A percentile compares a stretch with the other conserved stretches of the same genome.
Evolutionary conservation across 1,284 basidiomycete species (phyloP).

Genomic region (Pyrrhoderma noxium): DNA sequence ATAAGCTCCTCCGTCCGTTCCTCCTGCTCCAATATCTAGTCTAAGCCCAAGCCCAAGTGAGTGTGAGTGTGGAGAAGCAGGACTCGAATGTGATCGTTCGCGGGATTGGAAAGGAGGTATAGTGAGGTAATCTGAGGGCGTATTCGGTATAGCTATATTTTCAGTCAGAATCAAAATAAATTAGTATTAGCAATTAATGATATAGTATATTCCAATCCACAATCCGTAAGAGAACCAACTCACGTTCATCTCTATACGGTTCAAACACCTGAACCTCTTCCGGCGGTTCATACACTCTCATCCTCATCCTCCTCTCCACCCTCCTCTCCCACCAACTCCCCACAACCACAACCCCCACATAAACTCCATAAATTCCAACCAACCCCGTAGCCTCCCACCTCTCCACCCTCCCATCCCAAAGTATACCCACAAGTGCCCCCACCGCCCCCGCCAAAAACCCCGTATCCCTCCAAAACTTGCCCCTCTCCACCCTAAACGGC

Average conservation of each 20-base stretch:
- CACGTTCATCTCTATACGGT: slow-evolving; percentile 58
- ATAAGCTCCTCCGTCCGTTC: no score
- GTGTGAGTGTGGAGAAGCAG: slow-evolving; percentile 28
- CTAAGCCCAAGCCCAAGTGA: slow-evolving; percentile 31
- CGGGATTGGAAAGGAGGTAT: slow-evolving; percentile 4
- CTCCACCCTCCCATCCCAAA: slow-evolving; percentile 73
- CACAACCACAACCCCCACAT: slow-evolving; percentile 72
- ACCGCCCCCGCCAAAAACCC: slow-evolving; percentile 88
- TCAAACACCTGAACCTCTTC: no score
- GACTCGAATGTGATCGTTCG: slow-evolving; percentile 14
- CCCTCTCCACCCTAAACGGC: slow-evolving; percentile 78
- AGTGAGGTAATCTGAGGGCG: slow-evolving; percentile 5
- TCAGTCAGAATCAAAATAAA: no score
- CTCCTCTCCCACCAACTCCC: slow-evolving; percentile 72
- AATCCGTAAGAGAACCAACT: slow-evolving; percentile 22
- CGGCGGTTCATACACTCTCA: no score
- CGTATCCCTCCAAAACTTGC: slow-evolving; percentile 87
- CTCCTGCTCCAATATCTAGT: no score
- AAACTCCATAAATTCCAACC: slow-evolving; percentile 70
- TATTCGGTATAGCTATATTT: no score
- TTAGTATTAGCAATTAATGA: no score
- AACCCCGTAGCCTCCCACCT: slow-evolving; percentile 71
- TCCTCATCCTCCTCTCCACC: slow-evolving; percentile 53
- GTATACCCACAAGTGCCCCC: slow-evolving; percentile 61
- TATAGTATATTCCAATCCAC: no score